Evolutionary conservation across 1,284 basidiomycete genomes (phyloP).

Genomic region (Ustilago bromivora): DNA sequence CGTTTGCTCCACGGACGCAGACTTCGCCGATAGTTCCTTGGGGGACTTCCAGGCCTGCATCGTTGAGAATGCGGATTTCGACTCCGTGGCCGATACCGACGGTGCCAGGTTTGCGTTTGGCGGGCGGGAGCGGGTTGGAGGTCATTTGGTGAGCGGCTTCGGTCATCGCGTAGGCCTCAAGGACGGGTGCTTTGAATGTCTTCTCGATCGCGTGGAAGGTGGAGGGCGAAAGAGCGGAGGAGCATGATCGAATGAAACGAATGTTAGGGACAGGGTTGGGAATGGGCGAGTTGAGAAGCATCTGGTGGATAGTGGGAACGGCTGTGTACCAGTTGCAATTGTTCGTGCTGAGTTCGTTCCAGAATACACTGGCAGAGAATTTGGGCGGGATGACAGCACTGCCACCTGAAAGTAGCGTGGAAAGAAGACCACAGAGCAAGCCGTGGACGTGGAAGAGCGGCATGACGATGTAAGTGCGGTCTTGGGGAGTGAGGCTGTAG

Average conservation of each 20-base stretch:
- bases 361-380: conserved; percentile 76
- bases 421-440: conserved; percentile 76
- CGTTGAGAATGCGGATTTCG: conserved; percentile 71
- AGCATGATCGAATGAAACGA: conserved; percentile 73
- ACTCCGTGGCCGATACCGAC: conserved; percentile 72
- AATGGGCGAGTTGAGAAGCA: conserved; percentile 71
- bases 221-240: conserved; percentile 71
- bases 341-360: conserved; percentile 72
- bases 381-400: conserved; percentile 75
- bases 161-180: conserved; percentile 72
- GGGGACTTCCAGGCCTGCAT: conserved; percentile 68
- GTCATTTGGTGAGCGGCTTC: conserved; percentile 73
- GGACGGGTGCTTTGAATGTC: conserved; percentile 72
- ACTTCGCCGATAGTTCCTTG: conserved; percentile 71
- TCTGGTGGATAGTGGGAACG: conserved; percentile 73
- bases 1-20: conserved; percentile 72
- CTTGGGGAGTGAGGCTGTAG: conserved; percentile 73
- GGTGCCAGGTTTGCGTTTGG: conserved; percentile 71
- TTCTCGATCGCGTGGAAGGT: conserved; percentile 71
- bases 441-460: conserved; percentile 79
- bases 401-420: conserved; percentile 75
- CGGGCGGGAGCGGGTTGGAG: conserved; percentile 69
- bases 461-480: conserved; percentile 76
- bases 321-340: conserved; percentile 65
- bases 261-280: conserved; percentile 70